A percentile compares a stretch with the other conserved stretches of the same genome.
Evolutionary conservation across 108 stramenopile species (phyloP).

Genomic region (Cyclotella cryptica): DNA sequence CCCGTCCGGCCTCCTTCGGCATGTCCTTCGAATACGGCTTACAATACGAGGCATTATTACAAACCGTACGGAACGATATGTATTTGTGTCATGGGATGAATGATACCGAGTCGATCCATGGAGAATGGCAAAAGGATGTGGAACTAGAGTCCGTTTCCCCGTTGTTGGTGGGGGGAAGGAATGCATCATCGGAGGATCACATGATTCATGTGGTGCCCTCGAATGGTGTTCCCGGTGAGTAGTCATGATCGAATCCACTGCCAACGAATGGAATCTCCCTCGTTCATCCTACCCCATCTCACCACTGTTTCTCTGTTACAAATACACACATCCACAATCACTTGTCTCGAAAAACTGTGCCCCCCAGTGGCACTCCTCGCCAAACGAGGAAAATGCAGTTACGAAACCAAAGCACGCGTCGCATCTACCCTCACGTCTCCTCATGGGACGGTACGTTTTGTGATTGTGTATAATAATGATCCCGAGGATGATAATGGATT

Average conservation of each 20-base stretch:
- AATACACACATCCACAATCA: no score
- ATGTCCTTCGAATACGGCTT: conserved; percentile 32
- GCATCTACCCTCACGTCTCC: conserved; percentile 34
- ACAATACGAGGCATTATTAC: conserved; percentile 38
- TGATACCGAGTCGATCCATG: conserved; percentile 3
- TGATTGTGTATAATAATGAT: conserved; percentile 50
- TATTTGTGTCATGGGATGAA: conserved; percentile 27
- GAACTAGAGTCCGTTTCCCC: neutral
- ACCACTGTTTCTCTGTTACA: no score
- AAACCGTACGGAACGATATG: conserved; percentile 23
- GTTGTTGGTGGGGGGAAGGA: neutral
- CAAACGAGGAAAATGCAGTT: conserved; percentile 53
- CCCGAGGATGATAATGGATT: conserved; percentile 28
- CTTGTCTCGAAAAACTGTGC: no score
- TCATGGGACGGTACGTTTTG: conserved; percentile 39
- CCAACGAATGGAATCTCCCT: no score
- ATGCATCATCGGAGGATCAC: neutral
- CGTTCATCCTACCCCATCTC: no score
- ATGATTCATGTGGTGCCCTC: conserved; percentile 33
- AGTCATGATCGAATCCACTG: no score
- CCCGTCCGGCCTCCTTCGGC: conserved; percentile 42
- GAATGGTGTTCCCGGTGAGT: conserved; percentile 41
- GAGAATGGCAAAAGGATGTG: neutral
- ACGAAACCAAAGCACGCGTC: conserved; percentile 52
- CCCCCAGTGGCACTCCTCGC: conserved; percentile 47